A percentile compares a stretch with the other conserved stretches of the same genome.
These are phyloP conservation scores for Teunomyces atbi DNA, from an alignment of 805 yeast species.

Conservation along the genomic window DNA sequence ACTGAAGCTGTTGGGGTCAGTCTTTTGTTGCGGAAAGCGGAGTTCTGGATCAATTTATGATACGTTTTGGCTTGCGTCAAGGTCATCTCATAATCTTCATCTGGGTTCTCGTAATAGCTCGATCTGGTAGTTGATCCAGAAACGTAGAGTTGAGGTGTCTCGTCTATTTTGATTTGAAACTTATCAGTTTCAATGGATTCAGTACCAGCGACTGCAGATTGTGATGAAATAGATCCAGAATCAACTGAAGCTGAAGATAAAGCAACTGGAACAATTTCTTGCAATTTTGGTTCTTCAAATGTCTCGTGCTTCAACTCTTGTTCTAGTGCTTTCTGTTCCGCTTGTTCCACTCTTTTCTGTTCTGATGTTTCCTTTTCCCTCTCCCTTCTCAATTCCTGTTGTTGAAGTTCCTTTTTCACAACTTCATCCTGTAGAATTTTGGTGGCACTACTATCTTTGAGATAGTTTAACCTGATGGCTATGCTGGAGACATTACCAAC, in stretches of 20 bases:
- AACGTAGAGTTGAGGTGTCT: constrained; percentile 19
- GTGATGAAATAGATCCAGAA: too few relatives aligned
- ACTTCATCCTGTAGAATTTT: constrained; percentile 22
- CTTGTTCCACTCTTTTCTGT: constrained; percentile 9
- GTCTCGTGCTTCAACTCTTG: not conserved
- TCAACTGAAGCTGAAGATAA: too few relatives aligned
- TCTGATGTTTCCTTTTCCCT: constrained; percentile 13
- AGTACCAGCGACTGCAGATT: not conserved
- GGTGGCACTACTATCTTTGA: constrained; percentile 11
- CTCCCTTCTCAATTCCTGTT: constrained; percentile 10
- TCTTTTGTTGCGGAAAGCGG: constrained; percentile 16
- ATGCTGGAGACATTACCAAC: constrained; percentile 21
- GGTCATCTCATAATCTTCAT: constrained; percentile 41
- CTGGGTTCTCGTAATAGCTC: constrained; percentile 37
- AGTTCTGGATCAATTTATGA: constrained; percentile 31
- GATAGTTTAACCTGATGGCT: constrained; percentile 24
- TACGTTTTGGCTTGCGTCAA: constrained; percentile 37
- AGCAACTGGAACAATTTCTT: too few relatives aligned
- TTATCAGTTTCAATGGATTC: not conserved
- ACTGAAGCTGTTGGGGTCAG: constrained; percentile 9
- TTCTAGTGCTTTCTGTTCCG: constrained; percentile 2
- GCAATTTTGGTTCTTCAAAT: not conserved
- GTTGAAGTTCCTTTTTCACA: constrained; percentile 17
- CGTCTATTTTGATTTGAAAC: constrained; percentile 1
- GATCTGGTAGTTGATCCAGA: constrained; percentile 12